Conservation (phyloP, 768 basidiomycete species). For the Boletus rex-veris region DNA sequence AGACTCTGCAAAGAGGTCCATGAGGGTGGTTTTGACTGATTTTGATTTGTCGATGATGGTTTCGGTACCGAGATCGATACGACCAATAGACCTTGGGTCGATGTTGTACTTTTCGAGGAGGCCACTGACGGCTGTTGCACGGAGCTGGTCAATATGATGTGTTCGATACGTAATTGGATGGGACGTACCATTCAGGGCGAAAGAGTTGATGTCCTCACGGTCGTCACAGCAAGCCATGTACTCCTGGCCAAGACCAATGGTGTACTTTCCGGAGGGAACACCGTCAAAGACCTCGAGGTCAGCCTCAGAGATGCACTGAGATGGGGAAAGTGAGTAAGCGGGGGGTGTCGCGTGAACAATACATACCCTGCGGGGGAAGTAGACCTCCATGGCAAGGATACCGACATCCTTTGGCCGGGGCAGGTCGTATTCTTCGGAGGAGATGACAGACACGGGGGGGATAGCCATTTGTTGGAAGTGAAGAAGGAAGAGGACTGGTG, state of each 20-base stretch:
- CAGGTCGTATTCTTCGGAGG: conserved; percentile 14
- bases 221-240: conserved; percentile 99
- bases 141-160: neutral
- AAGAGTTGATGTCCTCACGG: conserved; percentile 98
- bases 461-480: conserved; percentile 22
- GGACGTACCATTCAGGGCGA: conserved; percentile 82
- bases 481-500: neutral
- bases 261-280: conserved; percentile 95
- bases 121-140: conserved; percentile 71
- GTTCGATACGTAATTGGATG: neutral
- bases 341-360: conserved; percentile 7
- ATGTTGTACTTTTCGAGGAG: conserved; percentile 93
- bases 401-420: conserved; percentile 89
- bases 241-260: conserved; percentile 95
- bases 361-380: conserved; percentile 88
- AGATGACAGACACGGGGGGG: conserved; percentile 8
- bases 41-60: conserved; percentile 99
- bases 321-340: conserved; percentile 6
- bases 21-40: conserved; percentile 95
- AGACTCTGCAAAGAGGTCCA: conserved; percentile 92
- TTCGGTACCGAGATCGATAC: conserved; percentile 97
- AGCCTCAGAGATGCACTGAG: conserved; percentile 89
- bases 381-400: conserved; percentile 89
- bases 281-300: conserved; percentile 94
- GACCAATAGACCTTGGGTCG: conserved; percentile 94